Evolutionary conservation across 495 filamentous ascomycete species (phyloP), one percentile per base, ranked within the genome.

Genomic region (Cercophora scortea): DNA sequence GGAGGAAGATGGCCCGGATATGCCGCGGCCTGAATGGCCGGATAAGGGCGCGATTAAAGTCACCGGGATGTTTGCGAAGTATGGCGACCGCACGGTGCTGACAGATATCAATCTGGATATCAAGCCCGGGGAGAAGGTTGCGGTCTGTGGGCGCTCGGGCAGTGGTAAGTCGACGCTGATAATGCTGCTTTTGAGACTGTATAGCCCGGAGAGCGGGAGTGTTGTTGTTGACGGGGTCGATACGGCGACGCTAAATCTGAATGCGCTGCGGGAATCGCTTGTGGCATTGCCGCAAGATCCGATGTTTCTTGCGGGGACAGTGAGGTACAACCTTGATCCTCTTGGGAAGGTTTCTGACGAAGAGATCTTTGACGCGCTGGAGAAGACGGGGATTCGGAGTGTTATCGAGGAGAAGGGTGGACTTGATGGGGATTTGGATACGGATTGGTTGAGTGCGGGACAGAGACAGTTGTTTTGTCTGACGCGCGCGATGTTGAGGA

Each of bases 81-180:
- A 75, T 51, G 54, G 57, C 25, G 52, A 54, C 13, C 57, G 18
- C 45, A 60, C 52, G 16, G 57, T n/a, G 50, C 49, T 12, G 61
- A 61, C 5, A 70, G 70, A 25, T 63, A 44, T 35, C 45, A 55
- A 40, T 19, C 47, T 61, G 9, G 18, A n/a, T 15, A 55, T 61
- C 38, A 15, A 33, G 8, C 36, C 59, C 2, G 55, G 59, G 3
- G 33, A 39, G 3, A 61, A 58, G 35, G 32, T 61, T 8, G 59
- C 59, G 15, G 49, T 61, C 11, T 48, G 55, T 53, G 55, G 61
- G 9, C 52, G 53, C n/a, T 56, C 54, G 2, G 62, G 62, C 10
- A 60, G 56, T 32, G 90, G 90, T 57, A 96, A 96, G 71, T 92
- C 88, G 57, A 93, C 88, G 3, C 74, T 96, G 48, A 90, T 92